Percentiles rank a stretch among this genome's conserved stretches.
Conservation (phyloP, 768 basidiomycete species). For the Termitomyces sp. region DNA sequence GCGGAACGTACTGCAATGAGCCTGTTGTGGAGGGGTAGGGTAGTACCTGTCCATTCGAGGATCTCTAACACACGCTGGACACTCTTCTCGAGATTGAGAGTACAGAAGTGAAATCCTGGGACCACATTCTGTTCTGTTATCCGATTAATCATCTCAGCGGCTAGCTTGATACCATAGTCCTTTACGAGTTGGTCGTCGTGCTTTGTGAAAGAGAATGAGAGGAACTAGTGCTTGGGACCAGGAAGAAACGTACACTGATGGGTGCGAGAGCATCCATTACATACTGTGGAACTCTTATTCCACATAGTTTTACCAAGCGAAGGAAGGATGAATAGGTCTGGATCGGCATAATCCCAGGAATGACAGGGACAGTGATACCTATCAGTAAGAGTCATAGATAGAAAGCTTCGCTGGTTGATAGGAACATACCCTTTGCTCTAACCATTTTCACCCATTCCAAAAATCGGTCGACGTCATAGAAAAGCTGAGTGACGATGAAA, state of each 20-base stretch:
- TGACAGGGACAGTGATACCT: conserved; percentile 89
- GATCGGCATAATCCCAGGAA: conserved; percentile 97
- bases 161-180: conserved; percentile 86
- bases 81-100: conserved; percentile 95
- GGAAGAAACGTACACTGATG: conserved; percentile 57
- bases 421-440: conserved; percentile 58
- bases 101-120: conserved; percentile 88
- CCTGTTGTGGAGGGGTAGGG: conserved; percentile 46
- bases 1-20: conserved; percentile 53
- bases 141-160: conserved; percentile 71
- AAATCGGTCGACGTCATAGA: conserved; percentile 93
- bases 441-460: conserved; percentile 72
- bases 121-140: conserved; percentile 53
- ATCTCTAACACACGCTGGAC: conserved; percentile 79
- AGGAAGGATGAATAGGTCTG: conserved; percentile 94
- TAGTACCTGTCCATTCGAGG: conserved; percentile 63
- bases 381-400: neutral
- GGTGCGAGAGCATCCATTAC: conserved; percentile 64
- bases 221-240: neutral
- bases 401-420: neutral
- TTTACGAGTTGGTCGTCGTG: conserved; percentile 93
- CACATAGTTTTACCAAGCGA: conserved; percentile 86
- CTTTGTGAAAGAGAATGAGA: conserved; percentile 32
- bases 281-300: conserved; percentile 64
- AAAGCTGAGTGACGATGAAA: conserved; percentile 93